Percentiles rank a stretch among this genome's conserved stretches.
phyloP scores from a whole-genome alignment of 1,284 basidiomycete species.

The Austroboletus rostrupii region DNA sequence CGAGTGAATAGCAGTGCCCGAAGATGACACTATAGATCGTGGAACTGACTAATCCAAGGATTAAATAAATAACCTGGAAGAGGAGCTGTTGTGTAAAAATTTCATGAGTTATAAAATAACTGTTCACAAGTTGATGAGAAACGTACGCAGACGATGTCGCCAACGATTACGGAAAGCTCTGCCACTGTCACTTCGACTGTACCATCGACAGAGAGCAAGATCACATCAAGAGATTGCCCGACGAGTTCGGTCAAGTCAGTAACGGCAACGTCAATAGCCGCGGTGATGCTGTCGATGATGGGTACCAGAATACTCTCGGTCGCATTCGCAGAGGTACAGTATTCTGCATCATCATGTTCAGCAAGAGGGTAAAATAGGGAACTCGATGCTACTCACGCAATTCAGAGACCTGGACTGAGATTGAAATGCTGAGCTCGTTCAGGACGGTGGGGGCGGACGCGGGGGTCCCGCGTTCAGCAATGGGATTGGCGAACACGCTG shows the following conservation, averaged over 20 bases:
- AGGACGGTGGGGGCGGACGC: conserved; percentile 9
- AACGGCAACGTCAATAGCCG: conserved; percentile 6
- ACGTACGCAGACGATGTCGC: conserved; percentile 8
- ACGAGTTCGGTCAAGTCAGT: conserved; percentile 2
- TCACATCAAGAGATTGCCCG: conserved; percentile 2
- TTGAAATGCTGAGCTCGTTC: conserved; percentile 1
- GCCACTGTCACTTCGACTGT: background rate
- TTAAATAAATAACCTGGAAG: background rate
- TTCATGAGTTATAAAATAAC: background rate
- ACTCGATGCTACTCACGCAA: conserved; percentile 6
- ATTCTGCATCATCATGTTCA: conserved; percentile 8
- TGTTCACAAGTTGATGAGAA: background rate
- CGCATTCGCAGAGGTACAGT: conserved; percentile 10
- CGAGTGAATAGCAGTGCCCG: background rate
- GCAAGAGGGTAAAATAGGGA: background rate
- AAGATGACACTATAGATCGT: conserved; percentile 1
- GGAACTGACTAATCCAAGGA: conserved; percentile 9
- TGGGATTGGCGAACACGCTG: conserved; percentile 9
- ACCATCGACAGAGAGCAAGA: conserved; percentile 13
- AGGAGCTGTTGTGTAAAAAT: conserved; percentile 7
- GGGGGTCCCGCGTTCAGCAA: conserved; percentile 6
- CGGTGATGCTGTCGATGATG: conserved; percentile 8
- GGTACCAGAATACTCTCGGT: conserved; percentile 7
- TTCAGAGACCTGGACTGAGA: conserved; percentile 6
- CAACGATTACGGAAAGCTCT: conserved; percentile 10